Evolutionary conservation across 345 rosid genomes (phyloP), one percentile per base, ranked within the genome.

Genomic region (Sonneratia caseolaris): DNA sequence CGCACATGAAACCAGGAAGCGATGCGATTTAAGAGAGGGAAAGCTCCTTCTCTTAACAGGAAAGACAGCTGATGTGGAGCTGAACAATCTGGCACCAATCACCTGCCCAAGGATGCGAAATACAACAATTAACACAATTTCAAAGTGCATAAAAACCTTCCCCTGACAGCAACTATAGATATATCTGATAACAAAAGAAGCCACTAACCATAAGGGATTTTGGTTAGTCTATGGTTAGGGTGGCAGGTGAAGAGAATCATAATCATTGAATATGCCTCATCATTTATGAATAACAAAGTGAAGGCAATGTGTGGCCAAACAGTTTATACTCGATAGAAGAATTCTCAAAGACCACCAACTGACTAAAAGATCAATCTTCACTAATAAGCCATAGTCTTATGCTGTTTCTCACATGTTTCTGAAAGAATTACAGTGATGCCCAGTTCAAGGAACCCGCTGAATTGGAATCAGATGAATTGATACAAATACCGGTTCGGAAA

Each of bases 1-100:
- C 87, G 74, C 82, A 68, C 86, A 84, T 42, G 79, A 74, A 56
- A 86, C 75, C 47, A 68, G 70, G 51, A 82, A 70, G 22, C 82
- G 77, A 48, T 51, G 75, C 69, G 79, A 74, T 45, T 71, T 77
- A 78, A 81, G 80, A 64, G 82, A 79, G 45, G 79, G 84, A 61
- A 84, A 79, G 56, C 78, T 77, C 67, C 74, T 76, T 68, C 78
- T 78, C n/a, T 42, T 53, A 16, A 74, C 24, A 68, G 81, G 51
- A 68, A 80, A 71, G 16, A 84, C 76, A 53, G 79, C 78, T 9
- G 80, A 83, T 19, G 73, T 78, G 76, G 72, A 68, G 51, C 66
- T 59, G 32, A 82, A 82, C 71, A 82, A 47, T 75, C 73, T 77
- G 14, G 65, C 68, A 24, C 66, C 47, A 62, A 75, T 40, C 40